These are phyloP conservation scores for Phytophthora boehmeriae DNA, from an alignment of 352 stramenopile species.

Conservation along the genomic window DNA sequence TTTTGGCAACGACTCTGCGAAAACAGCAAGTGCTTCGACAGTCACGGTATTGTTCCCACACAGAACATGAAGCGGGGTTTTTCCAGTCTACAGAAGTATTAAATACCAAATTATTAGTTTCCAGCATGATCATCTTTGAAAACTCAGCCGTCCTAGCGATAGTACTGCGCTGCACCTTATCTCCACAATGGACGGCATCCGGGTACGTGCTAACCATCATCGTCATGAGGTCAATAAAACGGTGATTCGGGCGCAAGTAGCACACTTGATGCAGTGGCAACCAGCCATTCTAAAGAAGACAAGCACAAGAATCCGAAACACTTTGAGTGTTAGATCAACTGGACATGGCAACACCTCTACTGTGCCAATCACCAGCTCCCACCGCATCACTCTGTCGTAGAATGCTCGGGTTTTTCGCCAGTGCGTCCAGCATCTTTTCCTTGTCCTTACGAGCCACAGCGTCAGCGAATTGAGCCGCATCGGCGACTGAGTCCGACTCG, in stretches of 20 bases:
- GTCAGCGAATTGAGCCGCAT: conserved; percentile 38
- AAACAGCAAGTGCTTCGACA: conserved; percentile 36
- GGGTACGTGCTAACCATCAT: conserved; percentile 48
- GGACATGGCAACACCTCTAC: too few relatives aligned
- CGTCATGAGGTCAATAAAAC: conserved; percentile 60
- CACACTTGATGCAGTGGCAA: conserved; percentile 65
- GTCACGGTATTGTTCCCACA: conserved; percentile 56
- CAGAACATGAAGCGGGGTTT: conserved; percentile 61
- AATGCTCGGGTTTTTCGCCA: conserved; percentile 39
- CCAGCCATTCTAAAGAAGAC: conserved; percentile 37
- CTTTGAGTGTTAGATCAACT: not conserved
- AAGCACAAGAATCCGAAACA: too few relatives aligned
- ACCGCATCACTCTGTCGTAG: conserved; percentile 39
- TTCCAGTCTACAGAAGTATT: conserved; percentile 25
- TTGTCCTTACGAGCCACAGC: conserved; percentile 53
- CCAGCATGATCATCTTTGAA: not conserved
- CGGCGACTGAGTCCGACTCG: conserved; percentile 12
- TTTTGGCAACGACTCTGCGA: conserved; percentile 41
- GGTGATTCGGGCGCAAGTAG: conserved; percentile 47
- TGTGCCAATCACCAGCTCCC: not conserved
- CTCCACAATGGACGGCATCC: conserved; percentile 38
- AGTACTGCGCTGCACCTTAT: conserved; percentile 42
- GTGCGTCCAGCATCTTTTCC: conserved; percentile 48
- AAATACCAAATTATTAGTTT: not conserved
- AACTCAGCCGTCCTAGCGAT: not conserved